Percentiles rank a stretch among this genome's conserved stretches.
Conservation (phyloP, 306 rosid species). For the Prunus padus region DNA sequence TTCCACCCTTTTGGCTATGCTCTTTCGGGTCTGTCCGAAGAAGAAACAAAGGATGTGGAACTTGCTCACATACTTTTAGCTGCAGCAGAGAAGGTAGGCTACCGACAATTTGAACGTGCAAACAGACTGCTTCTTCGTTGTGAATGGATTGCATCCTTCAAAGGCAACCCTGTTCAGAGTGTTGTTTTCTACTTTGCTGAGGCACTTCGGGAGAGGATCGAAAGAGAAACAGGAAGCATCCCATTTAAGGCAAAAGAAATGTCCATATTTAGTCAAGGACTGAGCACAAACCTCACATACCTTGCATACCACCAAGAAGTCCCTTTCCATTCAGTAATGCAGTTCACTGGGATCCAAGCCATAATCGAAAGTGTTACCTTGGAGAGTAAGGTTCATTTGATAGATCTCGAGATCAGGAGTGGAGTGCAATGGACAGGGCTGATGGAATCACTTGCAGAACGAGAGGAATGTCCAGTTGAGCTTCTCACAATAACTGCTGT, state of each 20-base stretch:
- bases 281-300: slow-evolving; percentile 7
- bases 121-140: slow-evolving; percentile 52
- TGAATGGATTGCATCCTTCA: slow-evolving; percentile 41
- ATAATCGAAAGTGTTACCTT: slow-evolving; percentile 54
- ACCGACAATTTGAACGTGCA: slow-evolving; percentile 61
- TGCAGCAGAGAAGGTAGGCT: slow-evolving; percentile 67
- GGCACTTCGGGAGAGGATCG: slow-evolving; percentile 62
- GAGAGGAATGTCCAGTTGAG: slow-evolving; percentile 37
- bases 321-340: slow-evolving; percentile 58
- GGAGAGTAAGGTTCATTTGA: slow-evolving; percentile 50
- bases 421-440: slow-evolving; percentile 61
- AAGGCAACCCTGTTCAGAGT: slow-evolving; percentile 44
- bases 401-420: slow-evolving; percentile 49
- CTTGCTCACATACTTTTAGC: slow-evolving; percentile 68
- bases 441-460: slow-evolving; percentile 60
- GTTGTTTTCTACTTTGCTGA: slow-evolving; percentile 47
- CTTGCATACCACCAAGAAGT: slow-evolving; percentile 36
- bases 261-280: background rate
- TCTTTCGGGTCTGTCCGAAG: slow-evolving; percentile 40
- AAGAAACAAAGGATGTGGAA: slow-evolving; percentile 59
- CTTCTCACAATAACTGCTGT: slow-evolving; percentile 57
- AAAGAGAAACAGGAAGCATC: slow-evolving; percentile 42
- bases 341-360: slow-evolving; percentile 52
- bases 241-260: slow-evolving; percentile 16
- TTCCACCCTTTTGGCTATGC: slow-evolving; percentile 59